These are phyloP conservation scores for Panus rudis DNA, from an alignment of 768 basidiomycete genomes.

Conservation along the genomic window DNA sequence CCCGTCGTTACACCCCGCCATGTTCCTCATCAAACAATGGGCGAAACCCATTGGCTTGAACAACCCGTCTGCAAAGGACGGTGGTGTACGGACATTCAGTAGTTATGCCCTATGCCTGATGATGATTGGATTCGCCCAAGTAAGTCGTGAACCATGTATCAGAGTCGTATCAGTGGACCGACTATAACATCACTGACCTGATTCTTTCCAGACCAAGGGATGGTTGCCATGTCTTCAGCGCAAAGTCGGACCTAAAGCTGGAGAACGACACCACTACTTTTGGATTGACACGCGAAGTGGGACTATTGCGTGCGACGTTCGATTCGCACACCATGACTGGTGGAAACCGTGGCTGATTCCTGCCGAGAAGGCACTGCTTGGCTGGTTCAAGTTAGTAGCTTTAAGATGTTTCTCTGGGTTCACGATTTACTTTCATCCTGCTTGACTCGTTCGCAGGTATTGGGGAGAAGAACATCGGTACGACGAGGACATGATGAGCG, in stretches of 20 bases:
- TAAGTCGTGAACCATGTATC: too few relatives aligned
- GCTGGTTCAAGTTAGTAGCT: constrained; percentile 41
- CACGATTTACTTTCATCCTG: not conserved
- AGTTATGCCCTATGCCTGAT: constrained; percentile 58
- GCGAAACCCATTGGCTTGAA: constrained; percentile 49
- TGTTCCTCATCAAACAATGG: constrained; percentile 52
- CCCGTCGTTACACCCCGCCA: constrained; percentile 37
- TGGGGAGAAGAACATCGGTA: constrained; percentile 37
- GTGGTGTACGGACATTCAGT: constrained; percentile 37
- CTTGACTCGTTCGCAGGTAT: constrained; percentile 32
- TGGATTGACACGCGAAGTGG: too few relatives aligned
- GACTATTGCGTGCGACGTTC: constrained; percentile 15
- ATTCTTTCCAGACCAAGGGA: constrained; percentile 29
- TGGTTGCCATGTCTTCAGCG: constrained; percentile 49
- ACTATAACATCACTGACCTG: not conserved
- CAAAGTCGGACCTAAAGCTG: too few relatives aligned
- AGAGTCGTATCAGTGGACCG: not conserved
- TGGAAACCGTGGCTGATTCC: constrained; percentile 9
- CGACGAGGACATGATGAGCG: constrained; percentile 23
- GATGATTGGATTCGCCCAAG: constrained; percentile 56
- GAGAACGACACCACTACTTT: too few relatives aligned
- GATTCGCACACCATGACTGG: constrained; percentile 14
- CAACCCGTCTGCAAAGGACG: constrained; percentile 24
- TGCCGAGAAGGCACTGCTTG: constrained; percentile 7
- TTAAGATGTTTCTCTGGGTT: constrained; percentile 1